Percentiles rank a stretch among this genome's conserved stretches.
phyloP scores from a whole-genome alignment of 2,329 filamentous ascomycete genomes.

The Emydomyces testavorans region DNA sequence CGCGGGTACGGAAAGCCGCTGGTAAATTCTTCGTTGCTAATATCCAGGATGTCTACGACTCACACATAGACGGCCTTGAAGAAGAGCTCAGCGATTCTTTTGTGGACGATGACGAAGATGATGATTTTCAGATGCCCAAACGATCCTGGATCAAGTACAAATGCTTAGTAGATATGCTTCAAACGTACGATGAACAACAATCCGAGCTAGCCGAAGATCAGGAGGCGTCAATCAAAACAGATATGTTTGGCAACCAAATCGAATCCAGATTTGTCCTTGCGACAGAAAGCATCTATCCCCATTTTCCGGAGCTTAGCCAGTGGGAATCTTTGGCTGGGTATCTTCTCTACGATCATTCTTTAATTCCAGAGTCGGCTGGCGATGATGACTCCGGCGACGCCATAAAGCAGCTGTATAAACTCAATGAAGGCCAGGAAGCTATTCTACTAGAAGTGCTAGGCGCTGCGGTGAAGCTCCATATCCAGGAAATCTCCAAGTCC shows the following conservation, averaged over 20 bases:
- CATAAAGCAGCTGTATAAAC: slow-evolving; percentile 61
- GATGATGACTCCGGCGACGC: slow-evolving; percentile 49
- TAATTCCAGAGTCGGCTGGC: slow-evolving; percentile 43
- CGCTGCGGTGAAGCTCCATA: slow-evolving; percentile 62
- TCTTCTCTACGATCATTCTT: slow-evolving; percentile 79
- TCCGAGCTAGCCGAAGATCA: slow-evolving; percentile 23
- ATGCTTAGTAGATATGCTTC: slow-evolving; percentile 71
- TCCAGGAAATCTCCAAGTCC: slow-evolving; percentile 55
- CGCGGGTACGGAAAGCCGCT: slow-evolving; percentile 74
- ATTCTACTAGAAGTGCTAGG: slow-evolving; percentile 80
- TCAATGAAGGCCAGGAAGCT: slow-evolving; percentile 64
- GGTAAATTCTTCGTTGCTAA: slow-evolving; percentile 84
- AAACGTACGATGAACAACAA: slow-evolving; percentile 63
- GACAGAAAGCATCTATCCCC: slow-evolving; percentile 73
- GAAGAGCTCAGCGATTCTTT: slow-evolving; percentile 68
- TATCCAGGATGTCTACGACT: slow-evolving; percentile 68
- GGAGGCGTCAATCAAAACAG: slow-evolving; percentile 19
- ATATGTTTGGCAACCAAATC: slow-evolving; percentile 46
- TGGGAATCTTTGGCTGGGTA: slow-evolving; percentile 89
- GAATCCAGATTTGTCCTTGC: slow-evolving; percentile 80
- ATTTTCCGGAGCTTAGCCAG: slow-evolving; percentile 64
- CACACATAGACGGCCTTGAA: slow-evolving; percentile 70
- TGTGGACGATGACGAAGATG: slow-evolving; percentile 53
- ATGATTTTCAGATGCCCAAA: slow-evolving; percentile 62
- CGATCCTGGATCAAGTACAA: slow-evolving; percentile 86